phyloP scores from a whole-genome alignment of 768 basidiomycete genomes.

The Daedaleopsis nitida region DNA sequence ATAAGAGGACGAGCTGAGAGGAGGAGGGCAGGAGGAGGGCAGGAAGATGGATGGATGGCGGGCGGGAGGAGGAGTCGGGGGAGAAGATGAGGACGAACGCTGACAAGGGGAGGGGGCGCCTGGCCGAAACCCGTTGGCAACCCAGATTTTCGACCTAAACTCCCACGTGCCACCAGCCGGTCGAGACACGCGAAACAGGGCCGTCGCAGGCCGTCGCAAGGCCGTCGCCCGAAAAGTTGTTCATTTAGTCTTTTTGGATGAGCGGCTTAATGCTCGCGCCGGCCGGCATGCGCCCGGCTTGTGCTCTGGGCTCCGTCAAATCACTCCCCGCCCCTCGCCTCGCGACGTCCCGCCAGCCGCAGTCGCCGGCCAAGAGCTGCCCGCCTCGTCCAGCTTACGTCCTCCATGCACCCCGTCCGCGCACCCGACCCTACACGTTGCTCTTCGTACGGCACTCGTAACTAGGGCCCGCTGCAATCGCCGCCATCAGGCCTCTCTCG shows the following conservation, averaged over 20 bases:
- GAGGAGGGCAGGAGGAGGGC: slow-evolving; percentile 12
- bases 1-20: slow-evolving; percentile 23
- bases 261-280: slow-evolving; percentile 9
- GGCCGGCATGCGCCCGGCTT: not conserved
- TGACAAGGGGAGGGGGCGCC: slow-evolving; percentile 19
- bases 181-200: slow-evolving; percentile 22
- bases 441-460: not conserved
- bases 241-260: slow-evolving; percentile 21
- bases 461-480: slow-evolving; percentile 12
- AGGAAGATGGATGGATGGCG: slow-evolving; percentile 17
- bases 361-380: not conserved
- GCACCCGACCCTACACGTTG: not conserved
- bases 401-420: not conserved
- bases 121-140: slow-evolving; percentile 23
- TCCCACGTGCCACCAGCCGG: slow-evolving; percentile 15
- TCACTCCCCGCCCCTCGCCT: too few relatives aligned
- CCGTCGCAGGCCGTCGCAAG: slow-evolving; percentile 11
- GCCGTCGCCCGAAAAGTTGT: slow-evolving; percentile 8
- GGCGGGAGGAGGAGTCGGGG: slow-evolving; percentile 18
- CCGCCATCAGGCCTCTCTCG: slow-evolving; percentile 5
- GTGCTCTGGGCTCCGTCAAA: not conserved
- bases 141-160: slow-evolving; percentile 21
- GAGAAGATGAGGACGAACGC: slow-evolving; percentile 23
- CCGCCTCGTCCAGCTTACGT: slow-evolving; percentile 6
- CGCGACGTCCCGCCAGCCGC: not conserved